Conservation (phyloP, 495 filamentous ascomycete species). For the Lasiosphaeria ovina region DNA sequence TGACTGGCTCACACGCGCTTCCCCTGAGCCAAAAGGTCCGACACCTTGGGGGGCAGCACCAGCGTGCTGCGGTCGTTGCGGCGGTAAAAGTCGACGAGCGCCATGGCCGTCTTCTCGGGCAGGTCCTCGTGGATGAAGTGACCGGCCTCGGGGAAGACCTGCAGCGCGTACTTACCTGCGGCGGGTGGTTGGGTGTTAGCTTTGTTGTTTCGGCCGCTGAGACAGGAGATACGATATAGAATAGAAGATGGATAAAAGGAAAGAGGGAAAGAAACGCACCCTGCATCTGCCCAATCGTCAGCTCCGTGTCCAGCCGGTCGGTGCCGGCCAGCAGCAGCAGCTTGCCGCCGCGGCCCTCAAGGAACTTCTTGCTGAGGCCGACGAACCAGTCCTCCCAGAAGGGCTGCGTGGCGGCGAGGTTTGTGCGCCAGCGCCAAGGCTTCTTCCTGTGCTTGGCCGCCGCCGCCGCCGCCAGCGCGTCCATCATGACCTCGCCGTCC, state of each 20-base stretch:
- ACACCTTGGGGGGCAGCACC: conserved; percentile 88
- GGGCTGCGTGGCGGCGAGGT: conserved; percentile 77
- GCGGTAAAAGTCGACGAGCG: conserved; percentile 85
- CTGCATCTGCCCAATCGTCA: conserved; percentile 98
- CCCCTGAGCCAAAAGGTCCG: conserved; percentile 51
- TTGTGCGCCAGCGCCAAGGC: conserved; percentile 81
- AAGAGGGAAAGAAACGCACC: conserved; percentile 45
- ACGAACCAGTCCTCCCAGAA: conserved; percentile 96
- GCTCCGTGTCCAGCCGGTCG: conserved; percentile 87
- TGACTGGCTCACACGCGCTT: conserved; percentile 44
- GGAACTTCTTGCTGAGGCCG: conserved; percentile 84
- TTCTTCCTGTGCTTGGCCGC: background rate
- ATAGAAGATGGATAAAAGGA: background rate
- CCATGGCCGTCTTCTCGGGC: conserved; percentile 79
- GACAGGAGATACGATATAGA: background rate
- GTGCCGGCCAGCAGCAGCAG: conserved; percentile 88
- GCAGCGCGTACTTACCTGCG: conserved; percentile 88
- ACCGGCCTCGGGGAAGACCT: conserved; percentile 91
- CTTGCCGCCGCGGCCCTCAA: conserved; percentile 81
- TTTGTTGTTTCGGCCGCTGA: too few relatives aligned
- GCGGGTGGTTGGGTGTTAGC: background rate
- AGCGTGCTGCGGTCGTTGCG: conserved; percentile 82
- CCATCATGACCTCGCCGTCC: background rate
- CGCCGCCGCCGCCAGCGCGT: background rate
- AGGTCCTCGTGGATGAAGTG: conserved; percentile 97